Percentiles rank a stretch among this genome's conserved stretches.
These are phyloP conservation scores for Phylloporus sp. DNA, from an alignment of 1,284 basidiomycete genomes.

Conservation along the genomic window DNA sequence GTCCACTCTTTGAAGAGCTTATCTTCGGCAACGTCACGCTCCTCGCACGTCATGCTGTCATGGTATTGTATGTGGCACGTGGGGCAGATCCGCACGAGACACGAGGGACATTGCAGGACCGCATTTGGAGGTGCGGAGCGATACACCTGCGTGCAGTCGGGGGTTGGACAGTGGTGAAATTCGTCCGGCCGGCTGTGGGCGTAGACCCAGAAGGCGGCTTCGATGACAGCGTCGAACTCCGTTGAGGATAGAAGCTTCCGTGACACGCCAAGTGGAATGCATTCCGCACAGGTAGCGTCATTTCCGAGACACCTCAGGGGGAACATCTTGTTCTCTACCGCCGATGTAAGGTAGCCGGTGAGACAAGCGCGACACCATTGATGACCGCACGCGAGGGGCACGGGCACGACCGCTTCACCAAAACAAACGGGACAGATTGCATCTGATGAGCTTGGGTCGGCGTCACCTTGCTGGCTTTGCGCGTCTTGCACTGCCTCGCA, in stretches of 20 bases:
- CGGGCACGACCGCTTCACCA: conserved; percentile 51
- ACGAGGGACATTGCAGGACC: conserved; percentile 70
- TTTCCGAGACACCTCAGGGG: conserved; percentile 69
- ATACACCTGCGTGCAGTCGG: conserved; percentile 75
- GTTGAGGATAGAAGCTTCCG: conserved; percentile 50
- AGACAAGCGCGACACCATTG: conserved; percentile 67
- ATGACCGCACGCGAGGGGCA: conserved; percentile 64
- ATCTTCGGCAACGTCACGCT: conserved; percentile 54
- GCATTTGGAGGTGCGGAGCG: conserved; percentile 52
- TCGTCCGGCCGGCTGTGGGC: conserved; percentile 59
- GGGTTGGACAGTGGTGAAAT: conserved; percentile 73
- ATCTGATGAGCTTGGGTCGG: conserved; percentile 15
- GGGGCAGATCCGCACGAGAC: conserved; percentile 68
- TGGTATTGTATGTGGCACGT: conserved; percentile 68
- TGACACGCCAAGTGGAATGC: conserved; percentile 55
- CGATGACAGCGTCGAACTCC: conserved; percentile 56
- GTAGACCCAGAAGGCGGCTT: conserved; percentile 60
- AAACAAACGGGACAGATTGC: conserved; percentile 44
- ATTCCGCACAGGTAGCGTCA: conserved; percentile 55
- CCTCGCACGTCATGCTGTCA: conserved; percentile 63
- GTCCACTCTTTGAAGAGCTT: conserved; percentile 65
- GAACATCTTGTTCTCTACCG: conserved; percentile 62
- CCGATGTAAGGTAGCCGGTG: conserved; percentile 55
- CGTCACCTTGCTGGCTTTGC: conserved; percentile 34
- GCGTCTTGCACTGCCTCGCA: conserved; percentile 43